Percentiles rank a stretch among this genome's conserved stretches.
phyloP scores from a whole-genome alignment of 768 basidiomycete species.

The Candolleomyces eurysporus region DNA sequence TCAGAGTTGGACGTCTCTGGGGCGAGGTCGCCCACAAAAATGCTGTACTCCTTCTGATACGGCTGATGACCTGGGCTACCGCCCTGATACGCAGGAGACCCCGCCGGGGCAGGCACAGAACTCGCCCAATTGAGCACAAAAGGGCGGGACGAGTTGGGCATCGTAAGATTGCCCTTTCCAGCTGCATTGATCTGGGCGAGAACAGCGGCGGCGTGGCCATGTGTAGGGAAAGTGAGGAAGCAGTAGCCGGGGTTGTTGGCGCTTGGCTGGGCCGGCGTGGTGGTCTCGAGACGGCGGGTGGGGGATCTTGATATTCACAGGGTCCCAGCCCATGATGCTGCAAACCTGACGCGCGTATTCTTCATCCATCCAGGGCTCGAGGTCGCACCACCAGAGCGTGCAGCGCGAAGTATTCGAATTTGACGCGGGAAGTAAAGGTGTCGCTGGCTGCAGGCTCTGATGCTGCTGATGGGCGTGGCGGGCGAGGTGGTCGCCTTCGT shows the following conservation, averaged over 20 bases:
- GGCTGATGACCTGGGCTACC: slow-evolving; percentile 28
- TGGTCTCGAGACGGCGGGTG: slow-evolving; percentile 51
- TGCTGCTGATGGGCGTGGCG: slow-evolving; percentile 20
- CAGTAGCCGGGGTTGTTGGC: slow-evolving; percentile 86
- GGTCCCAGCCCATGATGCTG: slow-evolving; percentile 83
- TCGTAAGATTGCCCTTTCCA: slow-evolving; percentile 47
- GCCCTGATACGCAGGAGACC: slow-evolving; percentile 30
- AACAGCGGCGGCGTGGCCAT: slow-evolving; percentile 65
- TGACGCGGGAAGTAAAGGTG: slow-evolving; percentile 19
- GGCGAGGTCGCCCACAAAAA: slow-evolving; percentile 92
- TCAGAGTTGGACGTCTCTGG: slow-evolving; percentile 95
- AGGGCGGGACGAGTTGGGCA: slow-evolving; percentile 85
- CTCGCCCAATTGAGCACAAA: slow-evolving; percentile 82
- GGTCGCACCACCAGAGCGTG: slow-evolving; percentile 83
- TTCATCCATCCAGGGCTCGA: slow-evolving; percentile 98
- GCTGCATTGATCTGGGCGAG: slow-evolving; percentile 61
- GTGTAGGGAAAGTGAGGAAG: slow-evolving; percentile 81
- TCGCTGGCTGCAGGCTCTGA: slow-evolving; percentile 15
- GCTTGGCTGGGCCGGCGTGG: slow-evolving; percentile 51
- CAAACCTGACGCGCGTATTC: slow-evolving; percentile 90
- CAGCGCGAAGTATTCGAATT: slow-evolving; percentile 39
- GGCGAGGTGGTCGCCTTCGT: slow-evolving; percentile 33
- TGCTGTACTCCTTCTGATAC: slow-evolving; percentile 84
- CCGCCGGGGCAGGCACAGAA: slow-evolving; percentile 26
- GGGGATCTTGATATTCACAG: slow-evolving; percentile 70